phyloP scores from a whole-genome alignment of 83 land plant genomes.

The Larix sibirica region DNA sequence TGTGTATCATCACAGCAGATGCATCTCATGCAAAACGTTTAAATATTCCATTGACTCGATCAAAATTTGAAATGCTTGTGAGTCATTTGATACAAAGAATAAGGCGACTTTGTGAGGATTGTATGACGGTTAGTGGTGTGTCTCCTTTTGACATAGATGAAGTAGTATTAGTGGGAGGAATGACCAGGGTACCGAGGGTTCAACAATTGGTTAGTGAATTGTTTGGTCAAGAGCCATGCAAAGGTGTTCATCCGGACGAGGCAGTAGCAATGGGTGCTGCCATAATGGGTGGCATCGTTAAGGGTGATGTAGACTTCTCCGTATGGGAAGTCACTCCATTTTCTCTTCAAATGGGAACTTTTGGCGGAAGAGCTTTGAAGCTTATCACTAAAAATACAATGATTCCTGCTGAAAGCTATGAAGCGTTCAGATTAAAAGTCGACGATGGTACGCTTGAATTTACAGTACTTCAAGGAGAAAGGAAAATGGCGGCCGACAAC shows the following conservation, averaged over 20 bases:
- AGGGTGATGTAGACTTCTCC: conserved; percentile 41
- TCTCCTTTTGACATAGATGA: too few relatives aligned
- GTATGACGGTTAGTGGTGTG: conserved; percentile 46
- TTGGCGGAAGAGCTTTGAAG: conserved; percentile 8
- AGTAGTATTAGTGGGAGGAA: conserved; percentile 48
- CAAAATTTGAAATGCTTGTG: conserved; percentile 33
- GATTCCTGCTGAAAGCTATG: too few relatives aligned
- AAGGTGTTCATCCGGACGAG: conserved; percentile 50
- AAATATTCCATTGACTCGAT: conserved; percentile 24
- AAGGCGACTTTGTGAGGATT: conserved; percentile 29
- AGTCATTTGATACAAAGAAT: conserved; percentile 30
- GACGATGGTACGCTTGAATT: too few relatives aligned
- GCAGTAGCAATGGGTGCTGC: conserved; percentile 56
- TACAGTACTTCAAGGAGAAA: conserved; percentile 26
- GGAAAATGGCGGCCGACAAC: conserved; percentile 26
- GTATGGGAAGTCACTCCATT: conserved; percentile 29
- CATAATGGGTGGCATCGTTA: conserved; percentile 43
- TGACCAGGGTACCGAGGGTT: conserved; percentile 45
- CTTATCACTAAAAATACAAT: conserved; percentile 8
- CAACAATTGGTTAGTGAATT: conserved; percentile 33
- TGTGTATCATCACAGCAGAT: conserved; percentile 27
- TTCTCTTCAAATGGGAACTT: conserved; percentile 16
- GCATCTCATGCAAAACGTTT: conserved; percentile 26
- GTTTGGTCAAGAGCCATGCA: conserved; percentile 40
- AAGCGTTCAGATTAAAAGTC: too few relatives aligned